Base-by-base conservation (phyloP, 495 filamentous ascomycete genomes). In the Podospora australis region DNA sequence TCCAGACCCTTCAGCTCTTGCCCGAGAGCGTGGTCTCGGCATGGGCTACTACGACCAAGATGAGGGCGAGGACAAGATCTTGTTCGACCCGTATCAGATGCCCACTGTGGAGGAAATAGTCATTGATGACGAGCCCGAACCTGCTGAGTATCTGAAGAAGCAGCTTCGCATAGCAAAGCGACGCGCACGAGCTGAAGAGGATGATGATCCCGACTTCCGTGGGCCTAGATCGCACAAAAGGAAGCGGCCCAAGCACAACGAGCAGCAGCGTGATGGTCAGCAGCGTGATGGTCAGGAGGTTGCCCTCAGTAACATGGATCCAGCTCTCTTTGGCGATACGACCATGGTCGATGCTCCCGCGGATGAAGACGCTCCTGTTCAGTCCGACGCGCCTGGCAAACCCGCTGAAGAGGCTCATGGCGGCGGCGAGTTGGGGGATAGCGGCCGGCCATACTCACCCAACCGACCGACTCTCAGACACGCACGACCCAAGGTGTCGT, bases 21-120 rank as follows among this genome's bases (percentile, higher is more conserved):
- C 60, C 21, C 59, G 63, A n/a, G 67, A 69, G 34, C 62, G 72
- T 9, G 74, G 74, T 68, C 67, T 78, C 55, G 76, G 75, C 19
- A 68, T 73, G 59, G 74, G 74, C 17, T 77, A 75, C 57, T 79
- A 76, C 53, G 64, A 77, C 39, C 74, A 77, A 53, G 73, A 74
- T 43, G 73, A 74, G 48, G 71, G 67, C 44, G 57, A 70, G 6
- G 72, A 75, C 49, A 70, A 50, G 50, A 75, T 75, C 56, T 47
- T 75, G 5, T 75, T 75, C 43, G 71, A 75, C 35, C 65, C 68
- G 20, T 75, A 73, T 50, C 70, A 75, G 53, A 53, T 56, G 29
- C 72, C 71, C 6, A 52, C 68, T 21, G 62, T 62, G 1, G 72
- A 73, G 13, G 57, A 45, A 3, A 48, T 46, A 13, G 40, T n/a